Evolutionary conservation across 2,329 filamentous ascomycete species (phyloP), one percentile per base, ranked within the genome.

Genomic region (Byssochlamys sp.): DNA sequence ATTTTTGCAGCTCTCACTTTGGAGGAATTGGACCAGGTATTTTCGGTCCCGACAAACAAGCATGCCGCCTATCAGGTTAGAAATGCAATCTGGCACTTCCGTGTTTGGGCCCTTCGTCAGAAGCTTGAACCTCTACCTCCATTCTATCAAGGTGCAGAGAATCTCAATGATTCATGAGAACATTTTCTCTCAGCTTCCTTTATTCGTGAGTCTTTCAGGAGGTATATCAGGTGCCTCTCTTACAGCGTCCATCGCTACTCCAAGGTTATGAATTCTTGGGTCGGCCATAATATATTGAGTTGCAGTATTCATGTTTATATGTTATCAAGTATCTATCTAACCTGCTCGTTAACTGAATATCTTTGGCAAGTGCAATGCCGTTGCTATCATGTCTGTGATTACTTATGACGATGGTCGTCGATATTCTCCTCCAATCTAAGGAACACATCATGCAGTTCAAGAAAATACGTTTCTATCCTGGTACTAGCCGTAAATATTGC

Each of bases 1-100:
- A 14, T n/a, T 39, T 39, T 14, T 33, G 25, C 58, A 71, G 71
- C 66, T 53, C 66, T 75, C 9, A 77, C 74, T 2, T 65, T 77
- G 3, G 75, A 77, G 58, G 75, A 78, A 62, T 64, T 81, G 45
- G 79, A 81, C 55, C 77, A 81, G 60, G 78, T 83, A 31, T 83
- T 83, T 67, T 74, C 72, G 7, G 79, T 83, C 0, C 74, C 80
- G 0, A 81, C 77, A 1, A 66, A 70, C 28, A 72, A 73, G 49
- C 75, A 77, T 57, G 74, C 74, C 14, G 64, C 65, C 2, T 76
- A 75, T 52, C 73, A 75, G 60, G 54, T 75, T 7, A 69, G 65
- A 55, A 75, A 74, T 58, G 66, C 68, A 10, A 55, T 67, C 19
- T 75, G 73, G 73, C 73, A 75, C 57, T 73, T 75, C 64, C 66